Percentiles rank a stretch among this genome's conserved stretches.
phyloP scores from a whole-genome alignment of 2,329 filamentous ascomycete genomes.

The Tolypocladium ophioglossoides region DNA sequence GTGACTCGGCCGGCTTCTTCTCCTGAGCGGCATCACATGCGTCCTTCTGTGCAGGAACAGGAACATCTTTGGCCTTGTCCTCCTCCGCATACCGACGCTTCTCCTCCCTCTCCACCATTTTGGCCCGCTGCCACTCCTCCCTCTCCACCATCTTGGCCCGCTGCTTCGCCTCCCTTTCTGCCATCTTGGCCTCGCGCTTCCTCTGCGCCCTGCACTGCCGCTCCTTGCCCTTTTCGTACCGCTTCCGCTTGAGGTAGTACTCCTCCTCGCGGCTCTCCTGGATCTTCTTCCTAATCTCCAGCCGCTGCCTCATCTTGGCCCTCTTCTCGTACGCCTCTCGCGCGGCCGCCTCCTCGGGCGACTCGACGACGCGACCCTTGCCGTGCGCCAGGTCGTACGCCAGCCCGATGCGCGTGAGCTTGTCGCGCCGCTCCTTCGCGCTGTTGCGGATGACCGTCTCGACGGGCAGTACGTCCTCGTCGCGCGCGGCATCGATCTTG shows the following conservation, averaged over 20 bases:
- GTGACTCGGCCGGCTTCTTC: constrained; percentile 6
- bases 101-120: too few species aligned
- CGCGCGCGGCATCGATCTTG: constrained; percentile 60
- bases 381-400: constrained; percentile 62
- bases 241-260: constrained; percentile 25
- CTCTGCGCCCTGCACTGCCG: constrained; percentile 55
- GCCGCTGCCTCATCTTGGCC: constrained; percentile 26
- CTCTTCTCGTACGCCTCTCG: constrained; percentile 34
- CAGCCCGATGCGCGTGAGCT: constrained; percentile 59
- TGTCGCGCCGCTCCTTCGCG: constrained; percentile 55
- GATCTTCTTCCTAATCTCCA: constrained; percentile 26
- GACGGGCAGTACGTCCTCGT: constrained; percentile 36
- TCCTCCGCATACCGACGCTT: too few species aligned
- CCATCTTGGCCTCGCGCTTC: constrained; percentile 70
- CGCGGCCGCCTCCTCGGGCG: constrained; percentile 34
- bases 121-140: too few species aligned
- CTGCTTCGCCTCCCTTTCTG: constrained; percentile 22
- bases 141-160: too few species aligned
- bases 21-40: constrained; percentile 3
- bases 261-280: constrained; percentile 26
- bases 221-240: constrained; percentile 21
- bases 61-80: too few species aligned
- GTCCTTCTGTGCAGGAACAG: too few species aligned
- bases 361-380: constrained; percentile 45
- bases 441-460: constrained; percentile 59